These are phyloP conservation scores for Ceratocystis variospora DNA, from an alignment of 2,329 filamentous ascomycete genomes.

Conservation along the genomic window DNA sequence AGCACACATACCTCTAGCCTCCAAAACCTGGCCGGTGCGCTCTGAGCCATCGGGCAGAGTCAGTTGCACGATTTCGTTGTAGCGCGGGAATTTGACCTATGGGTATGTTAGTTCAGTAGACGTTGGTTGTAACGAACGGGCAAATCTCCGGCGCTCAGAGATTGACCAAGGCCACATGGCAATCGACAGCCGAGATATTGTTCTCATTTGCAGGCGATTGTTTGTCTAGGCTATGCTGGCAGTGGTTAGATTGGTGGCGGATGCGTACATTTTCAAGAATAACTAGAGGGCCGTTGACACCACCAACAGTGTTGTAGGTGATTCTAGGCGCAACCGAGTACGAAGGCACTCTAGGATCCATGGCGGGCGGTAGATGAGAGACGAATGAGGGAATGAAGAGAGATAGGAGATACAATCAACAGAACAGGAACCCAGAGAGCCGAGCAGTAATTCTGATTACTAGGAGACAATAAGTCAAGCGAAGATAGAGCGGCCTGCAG, in stretches of 20 bases:
- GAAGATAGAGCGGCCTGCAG: too few relatives aligned
- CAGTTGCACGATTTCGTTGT: constrained; percentile 94
- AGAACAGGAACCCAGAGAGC: background rate
- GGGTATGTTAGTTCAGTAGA: constrained; percentile 13
- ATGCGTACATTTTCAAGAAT: constrained; percentile 80
- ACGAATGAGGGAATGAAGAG: background rate
- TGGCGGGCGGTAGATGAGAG: constrained; percentile 3
- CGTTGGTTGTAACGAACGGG: background rate
- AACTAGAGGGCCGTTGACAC: constrained; percentile 94
- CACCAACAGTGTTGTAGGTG: constrained; percentile 95
- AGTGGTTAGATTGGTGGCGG: background rate
- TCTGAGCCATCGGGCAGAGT: constrained; percentile 91
- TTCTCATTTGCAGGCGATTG: background rate
- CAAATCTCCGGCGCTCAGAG: too few relatives aligned
- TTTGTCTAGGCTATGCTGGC: background rate
- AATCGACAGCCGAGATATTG: background rate
- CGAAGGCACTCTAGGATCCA: constrained; percentile 43
- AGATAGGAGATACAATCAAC: background rate
- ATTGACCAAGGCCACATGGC: background rate
- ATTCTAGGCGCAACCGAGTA: constrained; percentile 50
- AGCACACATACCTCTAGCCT: constrained; percentile 70
- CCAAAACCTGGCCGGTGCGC: constrained; percentile 87
- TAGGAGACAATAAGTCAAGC: too few relatives aligned
- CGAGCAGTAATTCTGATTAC: background rate
- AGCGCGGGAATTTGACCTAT: constrained; percentile 94